Conservation (phyloP, 805 yeast species). For the Metschnikowia baotianmanensis region DNA sequence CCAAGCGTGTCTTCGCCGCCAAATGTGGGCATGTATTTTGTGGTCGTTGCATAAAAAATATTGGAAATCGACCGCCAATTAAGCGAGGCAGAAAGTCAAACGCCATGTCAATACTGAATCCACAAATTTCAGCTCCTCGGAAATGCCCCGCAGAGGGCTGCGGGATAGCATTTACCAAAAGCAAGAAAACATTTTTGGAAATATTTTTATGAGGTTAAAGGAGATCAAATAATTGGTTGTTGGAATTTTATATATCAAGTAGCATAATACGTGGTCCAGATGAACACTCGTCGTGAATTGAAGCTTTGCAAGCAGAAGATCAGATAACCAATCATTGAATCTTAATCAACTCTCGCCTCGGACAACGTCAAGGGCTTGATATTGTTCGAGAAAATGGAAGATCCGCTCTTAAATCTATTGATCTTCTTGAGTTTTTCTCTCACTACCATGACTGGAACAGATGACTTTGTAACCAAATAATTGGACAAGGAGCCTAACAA, state of each 20-base stretch:
- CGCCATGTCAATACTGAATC: conserved; percentile 29
- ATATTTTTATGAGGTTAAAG: conserved; percentile 36
- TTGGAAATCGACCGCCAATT: conserved; percentile 44
- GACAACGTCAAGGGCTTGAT: conserved; percentile 50
- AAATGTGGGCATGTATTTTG: conserved; percentile 84
- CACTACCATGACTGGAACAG: conserved; percentile 81
- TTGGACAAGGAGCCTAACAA: conserved; percentile 71
- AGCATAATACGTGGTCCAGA: too few species aligned
- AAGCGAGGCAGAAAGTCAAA: conserved; percentile 18
- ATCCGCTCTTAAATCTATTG: conserved; percentile 50
- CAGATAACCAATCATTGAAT: neutral
- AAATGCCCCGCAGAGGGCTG: conserved; percentile 59
- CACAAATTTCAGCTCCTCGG: conserved; percentile 50
- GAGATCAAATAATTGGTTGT: too few species aligned
- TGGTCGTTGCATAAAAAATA: conserved; percentile 75
- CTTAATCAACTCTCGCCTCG: conserved; percentile 45
- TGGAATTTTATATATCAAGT: too few species aligned
- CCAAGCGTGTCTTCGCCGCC: conserved; percentile 61
- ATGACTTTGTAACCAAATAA: conserved; percentile 65
- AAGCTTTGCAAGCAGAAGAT: too few species aligned
- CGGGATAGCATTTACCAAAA: conserved; percentile 39
- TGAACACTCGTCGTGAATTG: too few species aligned
- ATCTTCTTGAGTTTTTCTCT: conserved; percentile 68
- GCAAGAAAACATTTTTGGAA: conserved; percentile 52
- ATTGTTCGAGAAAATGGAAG: conserved; percentile 53